These are phyloP conservation scores for Zygoascus sp. DNA, from an alignment of 1,139 yeast genomes.

Conservation along the genomic window DNA sequence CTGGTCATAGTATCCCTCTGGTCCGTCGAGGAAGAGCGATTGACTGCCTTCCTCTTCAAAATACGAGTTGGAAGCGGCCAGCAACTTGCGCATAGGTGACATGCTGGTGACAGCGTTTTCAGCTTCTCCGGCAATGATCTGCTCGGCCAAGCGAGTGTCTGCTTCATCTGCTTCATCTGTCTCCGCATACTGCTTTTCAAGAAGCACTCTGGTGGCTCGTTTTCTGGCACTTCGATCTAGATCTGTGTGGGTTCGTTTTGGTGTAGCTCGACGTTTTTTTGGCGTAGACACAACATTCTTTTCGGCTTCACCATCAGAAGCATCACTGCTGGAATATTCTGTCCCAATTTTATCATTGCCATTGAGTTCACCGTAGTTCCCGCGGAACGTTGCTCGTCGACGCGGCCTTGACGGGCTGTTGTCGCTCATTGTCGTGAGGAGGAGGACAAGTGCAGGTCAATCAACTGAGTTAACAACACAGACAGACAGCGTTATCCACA, in stretches of 20 bases:
- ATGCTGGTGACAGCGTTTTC: neutral
- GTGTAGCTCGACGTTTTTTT: conserved; percentile 15
- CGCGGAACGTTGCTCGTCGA: conserved; percentile 19
- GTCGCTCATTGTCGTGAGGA: neutral
- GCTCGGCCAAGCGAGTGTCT: conserved; percentile 48
- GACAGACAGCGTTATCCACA: too few species aligned
- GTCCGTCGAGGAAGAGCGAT: conserved; percentile 74
- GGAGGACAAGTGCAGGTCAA: too few species aligned
- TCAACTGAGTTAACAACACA: too few species aligned
- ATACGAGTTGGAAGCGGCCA: conserved; percentile 20
- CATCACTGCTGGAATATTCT: conserved; percentile 12
- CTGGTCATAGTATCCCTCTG: conserved; percentile 89
- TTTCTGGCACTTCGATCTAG: conserved; percentile 50
- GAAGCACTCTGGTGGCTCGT: conserved; percentile 40
- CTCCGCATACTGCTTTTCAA: conserved; percentile 33
- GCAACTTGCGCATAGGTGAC: conserved; percentile 7
- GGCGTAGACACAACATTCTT: conserved; percentile 15
- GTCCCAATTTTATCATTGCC: conserved; percentile 7
- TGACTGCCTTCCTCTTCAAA: conserved; percentile 35
- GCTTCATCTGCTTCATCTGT: conserved; percentile 39
- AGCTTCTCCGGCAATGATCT: conserved; percentile 35
- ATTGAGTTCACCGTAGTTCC: conserved; percentile 18
- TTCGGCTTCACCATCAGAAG: conserved; percentile 4
- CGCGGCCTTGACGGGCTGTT: conserved; percentile 15
- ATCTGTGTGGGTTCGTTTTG: conserved; percentile 27